Conservation (phyloP, 441 rosid species). For the Syzygium syzygioides region DNA sequence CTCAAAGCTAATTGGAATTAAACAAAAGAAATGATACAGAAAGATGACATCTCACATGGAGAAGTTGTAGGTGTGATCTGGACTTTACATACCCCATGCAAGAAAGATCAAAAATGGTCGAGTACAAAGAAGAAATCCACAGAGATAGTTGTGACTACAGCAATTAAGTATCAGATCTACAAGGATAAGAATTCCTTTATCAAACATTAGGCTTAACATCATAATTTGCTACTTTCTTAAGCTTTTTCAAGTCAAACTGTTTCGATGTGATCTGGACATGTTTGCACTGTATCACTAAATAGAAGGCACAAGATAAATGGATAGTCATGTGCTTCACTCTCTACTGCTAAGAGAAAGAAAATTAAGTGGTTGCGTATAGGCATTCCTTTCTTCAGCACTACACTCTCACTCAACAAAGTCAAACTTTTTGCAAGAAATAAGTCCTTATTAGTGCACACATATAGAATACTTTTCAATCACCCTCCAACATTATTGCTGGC, state of each 20-base stretch:
- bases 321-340: not conserved
- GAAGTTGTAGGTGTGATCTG: not conserved
- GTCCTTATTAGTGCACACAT: not conserved
- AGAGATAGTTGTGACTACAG: not conserved
- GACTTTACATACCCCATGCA: not conserved
- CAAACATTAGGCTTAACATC: not conserved
- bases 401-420: not conserved
- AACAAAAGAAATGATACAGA: not conserved
- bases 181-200: not conserved
- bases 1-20: not conserved
- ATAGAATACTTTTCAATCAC: not conserved
- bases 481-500: not conserved
- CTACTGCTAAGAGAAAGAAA: not conserved
- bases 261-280: not conserved
- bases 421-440: not conserved
- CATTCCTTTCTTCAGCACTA: not conserved
- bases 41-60: not conserved
- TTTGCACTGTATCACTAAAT: not conserved
- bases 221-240: not conserved
- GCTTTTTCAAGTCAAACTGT: not conserved
- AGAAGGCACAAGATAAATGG: not conserved
- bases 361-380: not conserved
- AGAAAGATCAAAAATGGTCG: not conserved
- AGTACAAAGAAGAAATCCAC: not conserved
- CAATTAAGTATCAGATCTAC: not conserved